Evolutionary conservation across 148 eudicot species (phyloP).

Genomic region (Simmondsia chinensis): DNA sequence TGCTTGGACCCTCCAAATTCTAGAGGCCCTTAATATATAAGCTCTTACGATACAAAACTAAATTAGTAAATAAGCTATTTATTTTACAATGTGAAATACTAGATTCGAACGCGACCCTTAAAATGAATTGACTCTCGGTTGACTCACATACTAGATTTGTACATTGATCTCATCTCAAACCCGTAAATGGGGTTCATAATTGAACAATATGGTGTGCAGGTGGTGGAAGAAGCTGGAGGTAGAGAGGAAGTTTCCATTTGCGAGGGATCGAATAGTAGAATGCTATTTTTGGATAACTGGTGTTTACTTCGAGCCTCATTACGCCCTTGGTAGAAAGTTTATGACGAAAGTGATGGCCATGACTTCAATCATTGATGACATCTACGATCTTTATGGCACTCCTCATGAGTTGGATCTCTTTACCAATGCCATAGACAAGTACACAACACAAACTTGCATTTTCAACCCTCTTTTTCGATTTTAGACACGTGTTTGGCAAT

Average conservation of each 20-base stretch:
- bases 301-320: constrained; percentile 24
- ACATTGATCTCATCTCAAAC: no score
- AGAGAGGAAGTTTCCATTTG: constrained; percentile 14
- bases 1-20: no score
- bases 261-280: constrained; percentile 29
- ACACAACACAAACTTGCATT: neutral
- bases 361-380: constrained; percentile 29
- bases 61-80: no score
- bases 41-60: no score
- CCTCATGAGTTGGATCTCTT: constrained; percentile 25
- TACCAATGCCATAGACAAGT: constrained; percentile 27
- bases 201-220: no score
- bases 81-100: no score
- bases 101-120: no score
- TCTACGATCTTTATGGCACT: constrained; percentile 37
- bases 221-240: constrained; percentile 23
- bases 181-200: no score
- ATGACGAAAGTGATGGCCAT: constrained; percentile 16
- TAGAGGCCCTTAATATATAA: no score
- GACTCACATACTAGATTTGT: no score
- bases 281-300: constrained; percentile 31
- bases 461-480: neutral
- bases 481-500: no score
- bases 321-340: constrained; percentile 18
- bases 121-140: no score